Conservation (phyloP, 768 basidiomycete genomes). For the Naganishia randhawae region DNA sequence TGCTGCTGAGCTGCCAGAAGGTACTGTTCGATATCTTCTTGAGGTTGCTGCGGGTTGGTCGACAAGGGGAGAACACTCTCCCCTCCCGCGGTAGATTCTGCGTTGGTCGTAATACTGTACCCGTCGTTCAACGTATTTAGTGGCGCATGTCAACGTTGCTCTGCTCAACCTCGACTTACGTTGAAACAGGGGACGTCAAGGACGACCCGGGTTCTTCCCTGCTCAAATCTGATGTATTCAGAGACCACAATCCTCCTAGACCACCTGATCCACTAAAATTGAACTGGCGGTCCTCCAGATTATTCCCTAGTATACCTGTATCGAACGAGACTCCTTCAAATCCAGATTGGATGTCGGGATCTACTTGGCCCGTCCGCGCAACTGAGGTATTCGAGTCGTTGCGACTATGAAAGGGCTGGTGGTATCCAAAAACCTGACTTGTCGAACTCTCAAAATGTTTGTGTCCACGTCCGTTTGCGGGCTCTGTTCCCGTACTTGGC, state of each 20-base stretch:
- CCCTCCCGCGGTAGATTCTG: constrained; percentile 11
- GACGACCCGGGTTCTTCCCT: constrained; percentile 17
- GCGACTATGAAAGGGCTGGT: constrained; percentile 7
- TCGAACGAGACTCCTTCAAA: constrained; percentile 6
- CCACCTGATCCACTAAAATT: background rate
- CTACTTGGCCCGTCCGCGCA: background rate
- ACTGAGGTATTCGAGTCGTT: constrained; percentile 15
- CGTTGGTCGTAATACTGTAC: constrained; percentile 17
- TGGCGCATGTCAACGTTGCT: background rate
- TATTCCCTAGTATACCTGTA: background rate
- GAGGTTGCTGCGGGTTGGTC: background rate
- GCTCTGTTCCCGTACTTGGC: background rate
- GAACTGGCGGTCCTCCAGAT: background rate
- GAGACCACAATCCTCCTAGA: constrained; percentile 11
- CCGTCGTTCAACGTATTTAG: background rate
- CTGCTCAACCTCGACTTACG: background rate
- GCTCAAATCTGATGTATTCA: background rate
- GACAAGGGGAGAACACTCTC: background rate
- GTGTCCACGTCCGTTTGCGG: background rate
- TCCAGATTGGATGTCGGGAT: background rate
- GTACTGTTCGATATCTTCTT: constrained; percentile 9
- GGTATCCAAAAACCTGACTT: constrained; percentile 1
- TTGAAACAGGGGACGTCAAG: constrained; percentile 13
- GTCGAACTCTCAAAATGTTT: background rate
- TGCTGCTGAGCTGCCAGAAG: constrained; percentile 6